These are phyloP conservation scores for Candida pseudofarinosa DNA, from an alignment of 805 yeast species.

Conservation along the genomic window DNA sequence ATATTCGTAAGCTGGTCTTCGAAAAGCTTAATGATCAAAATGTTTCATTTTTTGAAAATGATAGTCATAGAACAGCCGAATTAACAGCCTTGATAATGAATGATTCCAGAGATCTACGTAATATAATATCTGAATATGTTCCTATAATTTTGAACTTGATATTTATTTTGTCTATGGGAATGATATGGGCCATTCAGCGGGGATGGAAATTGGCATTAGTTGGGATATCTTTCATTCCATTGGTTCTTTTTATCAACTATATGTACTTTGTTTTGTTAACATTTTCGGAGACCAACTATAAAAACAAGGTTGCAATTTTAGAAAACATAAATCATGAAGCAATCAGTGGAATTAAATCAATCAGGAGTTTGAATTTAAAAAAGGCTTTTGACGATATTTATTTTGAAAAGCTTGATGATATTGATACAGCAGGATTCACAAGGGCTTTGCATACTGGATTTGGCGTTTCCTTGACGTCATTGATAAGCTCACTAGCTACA, in stretches of 20 bases:
- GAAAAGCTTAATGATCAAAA: conserved; percentile 47
- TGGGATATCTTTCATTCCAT: conserved; percentile 72
- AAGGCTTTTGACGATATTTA: conserved; percentile 42
- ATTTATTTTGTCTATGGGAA: conserved; percentile 54
- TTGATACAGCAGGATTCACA: conserved; percentile 39
- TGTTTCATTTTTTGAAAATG: conserved; percentile 47
- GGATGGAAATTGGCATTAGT: conserved; percentile 91
- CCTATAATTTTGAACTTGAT: conserved; percentile 50
- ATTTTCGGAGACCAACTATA: conserved; percentile 56
- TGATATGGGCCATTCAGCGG: conserved; percentile 68
- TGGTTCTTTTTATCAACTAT: conserved; percentile 49
- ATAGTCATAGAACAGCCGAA: conserved; percentile 43
- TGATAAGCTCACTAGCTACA: conserved; percentile 58
- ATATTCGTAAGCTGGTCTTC: conserved; percentile 49
- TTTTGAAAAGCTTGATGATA: conserved; percentile 16
- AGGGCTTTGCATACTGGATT: conserved; percentile 64
- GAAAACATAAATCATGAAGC: conserved; percentile 54
- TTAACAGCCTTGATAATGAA: conserved; percentile 68
- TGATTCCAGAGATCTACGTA: conserved; percentile 75
- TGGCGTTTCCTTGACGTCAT: conserved; percentile 56
- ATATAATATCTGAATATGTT: conserved; percentile 59
- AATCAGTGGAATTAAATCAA: conserved; percentile 57
- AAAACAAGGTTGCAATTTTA: conserved; percentile 47
- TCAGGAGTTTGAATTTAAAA: conserved; percentile 54
- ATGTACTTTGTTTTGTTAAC: conserved; percentile 51